Base-by-base conservation (phyloP, 2,329 filamentous ascomycete genomes). In the Verticillium albo-atrum region DNA sequence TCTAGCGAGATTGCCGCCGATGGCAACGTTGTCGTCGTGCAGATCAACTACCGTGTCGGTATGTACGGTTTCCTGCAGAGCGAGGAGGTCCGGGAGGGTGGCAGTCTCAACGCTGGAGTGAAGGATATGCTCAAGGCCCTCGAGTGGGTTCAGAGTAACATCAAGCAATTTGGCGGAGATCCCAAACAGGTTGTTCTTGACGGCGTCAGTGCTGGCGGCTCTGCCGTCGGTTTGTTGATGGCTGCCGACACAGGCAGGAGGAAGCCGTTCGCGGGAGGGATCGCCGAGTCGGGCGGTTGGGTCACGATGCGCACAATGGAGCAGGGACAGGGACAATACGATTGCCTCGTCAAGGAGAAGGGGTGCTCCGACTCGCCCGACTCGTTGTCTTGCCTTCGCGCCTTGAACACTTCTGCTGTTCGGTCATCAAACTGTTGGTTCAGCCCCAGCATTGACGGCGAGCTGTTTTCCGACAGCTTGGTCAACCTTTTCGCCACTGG, bases 31-130 rank as follows among this genome's bases (percentile, higher is more conserved):
- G 74, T 93, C 0, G 84, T 91, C 0, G 88, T 93, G 1, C 87
- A 81, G 5, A 82, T 91, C 73, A 92, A 92, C 72, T 93, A 93
- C 70, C 86, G 90, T 4, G 88, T 93, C 15, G 89, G 89, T 0
- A 81, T 84, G 0, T 92, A 86, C 65, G 90, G 90, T 0, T 94
- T 92, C 68, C 77, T 93, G 6, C 83, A 63, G 27, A 53, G 61
- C 12, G 53, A 63, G 53, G 60, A 61, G 55, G 61, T 61, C 37
- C 60, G 60, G 14, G 53, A 57, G 7, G 60, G 60, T 17, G 61
- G 60, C 6, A 17, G 27, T 7, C 61, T 63, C 20, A 63, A 63
- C 32, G 55, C 61, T 35, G 54, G 63, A 23, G 10, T 64, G 61
- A 34, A 27, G 58, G 58, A 68, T 61, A 62, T 69, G 59, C 64